Base-by-base conservation (phyloP, 164 flowering plant species). In the Chloranthus sessilifolius region DNA sequence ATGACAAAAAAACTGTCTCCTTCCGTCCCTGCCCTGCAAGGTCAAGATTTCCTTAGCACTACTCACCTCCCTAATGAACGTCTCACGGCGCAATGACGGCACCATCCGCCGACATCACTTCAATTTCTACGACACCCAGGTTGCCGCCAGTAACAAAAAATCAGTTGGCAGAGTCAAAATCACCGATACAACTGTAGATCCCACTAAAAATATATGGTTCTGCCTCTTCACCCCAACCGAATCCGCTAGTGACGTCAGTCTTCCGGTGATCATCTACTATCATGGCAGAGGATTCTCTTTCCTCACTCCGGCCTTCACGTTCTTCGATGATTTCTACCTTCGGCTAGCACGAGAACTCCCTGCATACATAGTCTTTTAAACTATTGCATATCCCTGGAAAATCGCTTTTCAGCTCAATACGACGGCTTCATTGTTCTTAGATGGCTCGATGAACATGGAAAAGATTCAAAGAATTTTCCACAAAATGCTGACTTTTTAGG, bases 331-430 rank as follows among this genome's bases (percentile, higher is more conserved):
- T 1, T 4, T 52, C 19, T 66, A 72, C 36, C 51, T 64, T 7
- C 34, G 52, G 1, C 34, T 72, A n/a, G 56, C 69, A 2, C 3
- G 22, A 0, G 23, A 56, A 11, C 8, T 65, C 14, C 63, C 47
- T 0, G 74, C 71, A 4, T 33, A 65, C 16, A 33, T 72, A 14
- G 50, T 75, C 41, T 72, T 76, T 0, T 66, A 23, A 66, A 66
- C 50, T 75, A 75, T 51, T 64, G 73, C 1, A 62, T 64, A 4
- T 1, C 73, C 0, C 78, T 73, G 0, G 78, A 74, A 34, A 47
- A 68, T 22, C 47, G 62, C 0, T 62, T 20, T 5, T 76, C 77
- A 1, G 11, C 50, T 5, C 62, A 28, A 0, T 68, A 72, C 60
- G 76, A 72, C 33, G 74, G 69, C 0, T 60, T 68, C 25, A 67